Evolutionary conservation across 345 rosid genomes (phyloP).

Genomic region (Acer yangbiense): DNA sequence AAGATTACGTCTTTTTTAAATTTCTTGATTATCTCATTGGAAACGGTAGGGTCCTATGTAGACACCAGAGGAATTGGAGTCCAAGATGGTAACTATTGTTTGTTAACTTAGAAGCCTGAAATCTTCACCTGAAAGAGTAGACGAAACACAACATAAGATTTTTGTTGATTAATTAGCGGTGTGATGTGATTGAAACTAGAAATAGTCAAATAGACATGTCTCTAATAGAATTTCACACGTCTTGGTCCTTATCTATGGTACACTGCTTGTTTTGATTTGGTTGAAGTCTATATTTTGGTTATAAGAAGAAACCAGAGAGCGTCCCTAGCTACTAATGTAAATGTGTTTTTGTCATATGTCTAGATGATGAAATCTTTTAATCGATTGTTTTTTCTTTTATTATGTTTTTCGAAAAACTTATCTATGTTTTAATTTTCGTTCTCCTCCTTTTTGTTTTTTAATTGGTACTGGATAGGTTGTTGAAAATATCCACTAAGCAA

Average conservation of each 20-base stretch:
- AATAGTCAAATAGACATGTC: no score
- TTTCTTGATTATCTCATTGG: background rate
- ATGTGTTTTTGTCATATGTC: background rate
- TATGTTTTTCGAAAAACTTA: no score
- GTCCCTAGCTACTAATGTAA: background rate
- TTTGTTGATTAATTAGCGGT: background rate
- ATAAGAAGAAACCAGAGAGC: background rate
- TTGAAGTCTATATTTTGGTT: background rate
- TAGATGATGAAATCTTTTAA: background rate
- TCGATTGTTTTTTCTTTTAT: background rate
- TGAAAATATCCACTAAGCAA: background rate
- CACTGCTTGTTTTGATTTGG: background rate
- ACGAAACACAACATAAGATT: background rate
- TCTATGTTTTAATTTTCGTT: background rate
- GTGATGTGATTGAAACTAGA: background rate
- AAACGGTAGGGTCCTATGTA: background rate
- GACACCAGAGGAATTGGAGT: background rate
- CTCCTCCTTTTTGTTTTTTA: no score
- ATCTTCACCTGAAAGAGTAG: no score
- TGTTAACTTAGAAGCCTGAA: no score
- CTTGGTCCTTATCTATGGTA: no score
- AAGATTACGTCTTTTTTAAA: background rate
- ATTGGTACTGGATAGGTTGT: conserved; percentile 9
- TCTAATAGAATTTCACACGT: no score
- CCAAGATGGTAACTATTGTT: no score